These are phyloP conservation scores for Aspergillus hancockii DNA, from an alignment of 495 filamentous ascomycete species.

Conservation along the genomic window DNA sequence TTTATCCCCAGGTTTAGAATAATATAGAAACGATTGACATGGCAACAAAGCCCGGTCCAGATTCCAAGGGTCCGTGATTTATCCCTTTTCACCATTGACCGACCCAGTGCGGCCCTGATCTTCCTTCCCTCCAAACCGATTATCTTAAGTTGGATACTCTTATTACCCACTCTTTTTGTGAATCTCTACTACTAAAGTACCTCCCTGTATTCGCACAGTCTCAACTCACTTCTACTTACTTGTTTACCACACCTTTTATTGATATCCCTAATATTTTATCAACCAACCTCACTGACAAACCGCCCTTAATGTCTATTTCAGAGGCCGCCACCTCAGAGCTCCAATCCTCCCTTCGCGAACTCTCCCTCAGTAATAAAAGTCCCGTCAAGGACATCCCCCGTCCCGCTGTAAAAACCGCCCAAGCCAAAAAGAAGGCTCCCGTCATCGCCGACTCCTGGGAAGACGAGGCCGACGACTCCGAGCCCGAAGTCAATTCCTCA, in stretches of 20 bases:
- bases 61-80: slow-evolving; percentile 24
- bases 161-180: neutral
- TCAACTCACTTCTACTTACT: neutral
- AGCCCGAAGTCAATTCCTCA: slow-evolving; percentile 37
- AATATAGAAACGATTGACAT: slow-evolving; percentile 20
- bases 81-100: neutral
- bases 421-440: slow-evolving; percentile 45
- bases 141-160: neutral
- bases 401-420: slow-evolving; percentile 21
- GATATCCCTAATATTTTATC: slow-evolving; percentile 1
- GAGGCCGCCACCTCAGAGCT: slow-evolving; percentile 35
- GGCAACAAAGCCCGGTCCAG: slow-evolving; percentile 15
- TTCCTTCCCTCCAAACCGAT: neutral
- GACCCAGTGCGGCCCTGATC: neutral
- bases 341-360: slow-evolving; percentile 44
- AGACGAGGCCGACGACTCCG: slow-evolving; percentile 57
- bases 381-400: slow-evolving; percentile 36
- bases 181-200: neutral
- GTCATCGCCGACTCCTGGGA: slow-evolving; percentile 82
- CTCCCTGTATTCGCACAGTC: neutral
- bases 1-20: neutral
- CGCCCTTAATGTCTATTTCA: slow-evolving; percentile 22
- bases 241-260: neutral
- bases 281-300: slow-evolving; percentile 11
- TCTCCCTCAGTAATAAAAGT: slow-evolving; percentile 45